Base-by-base conservation (phyloP, 1,284 basidiomycete species). In the Laetiporus sulphureus region DNA sequence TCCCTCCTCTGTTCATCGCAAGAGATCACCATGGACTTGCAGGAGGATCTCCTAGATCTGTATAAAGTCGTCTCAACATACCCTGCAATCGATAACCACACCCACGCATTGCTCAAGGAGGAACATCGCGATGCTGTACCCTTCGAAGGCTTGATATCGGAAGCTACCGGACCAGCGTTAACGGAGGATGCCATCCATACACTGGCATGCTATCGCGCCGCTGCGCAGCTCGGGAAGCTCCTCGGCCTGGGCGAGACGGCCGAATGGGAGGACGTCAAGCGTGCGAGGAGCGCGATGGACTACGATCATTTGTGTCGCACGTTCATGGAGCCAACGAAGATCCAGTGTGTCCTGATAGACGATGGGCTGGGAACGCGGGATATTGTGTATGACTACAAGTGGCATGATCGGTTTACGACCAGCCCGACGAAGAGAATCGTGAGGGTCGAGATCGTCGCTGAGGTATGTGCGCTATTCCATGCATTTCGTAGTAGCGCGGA, bases 81-180 rank as follows among this genome's bases (percentile, higher is more conserved):
- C 44, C 75, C 73, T 8, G 67, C 67, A 0, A 82, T 84, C 54
- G 84, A 87, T 62, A 86, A 86, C 54, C 84, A 88, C 54, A 79
- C 83, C 0, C 84, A 88, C 55, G 80, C 83, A 2, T 65, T 88
- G 20, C 66, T 88, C 25, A 62, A 65, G 20, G 65, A 62, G 10
- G 59, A 63, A 19, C 55, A 73, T 39, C 71, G 75, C 20, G 51
- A 71, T 33, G 55, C 55, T 1, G 55, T 80, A 8, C 68, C 75
- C 0, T 73, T 85, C 45, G 78, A 86, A 45, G 75, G 73, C 0
- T 54, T 83, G 34, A 61, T 83, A 33, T 81, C 80, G 3, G 84
- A 86, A 57, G 82, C 83, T 4, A 55, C 61, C 18, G 77, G 72
- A 2, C 57, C 67, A 7, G 75, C 75, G 0, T 61, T 81, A 32